Base-by-base conservation (phyloP, 495 filamentous ascomycete genomes). In the Aspergillus incahuasiensis region DNA sequence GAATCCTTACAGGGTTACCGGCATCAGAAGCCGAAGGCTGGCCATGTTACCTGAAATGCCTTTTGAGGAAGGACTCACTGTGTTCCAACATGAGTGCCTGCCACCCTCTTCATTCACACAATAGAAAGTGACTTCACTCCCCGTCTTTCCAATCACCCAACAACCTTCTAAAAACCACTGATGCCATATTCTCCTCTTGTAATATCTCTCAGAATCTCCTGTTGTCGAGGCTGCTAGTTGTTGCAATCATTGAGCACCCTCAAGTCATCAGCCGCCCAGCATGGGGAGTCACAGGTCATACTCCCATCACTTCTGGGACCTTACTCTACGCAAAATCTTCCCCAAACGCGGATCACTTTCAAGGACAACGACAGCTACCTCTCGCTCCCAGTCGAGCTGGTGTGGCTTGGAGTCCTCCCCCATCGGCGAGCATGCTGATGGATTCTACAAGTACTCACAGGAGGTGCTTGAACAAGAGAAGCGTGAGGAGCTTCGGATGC, bases 371-470 rank as follows among this genome's bases (percentile, higher is more conserved):
- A 35, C n/a, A n/a, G n/a, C 32, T 2, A 15, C 8, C 32, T 32
- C 32, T 13, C 38, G 30, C 48, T 40, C 16, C 5, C 51, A 56
- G 40, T 45, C 30, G 22, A 50, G 48, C 15, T 50, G 48, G 48
- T 20, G 21, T 44, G n/a, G 21, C 25, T 11, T 45, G 1, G 40
- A 57, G 3, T 39, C 59, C 11, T 38, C 47, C 32, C 20, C 30
- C 1, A 35, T 53, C 8, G 55, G 58, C 5, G 61, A 61, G 2
- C 50, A 63, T 18, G 46, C 30, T 9, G 60, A 67, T 16, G 64
- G 60, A 1, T 63, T 66, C 21, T 65, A 61, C 48, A 61, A 53
- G 41, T 71, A 70, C 47, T 68, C 64, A 3, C 61, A 66, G 38
- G 44, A 57, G 3, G 12, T 65, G 0, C 39, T 64, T 1, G 56